Evolutionary conservation across 768 basidiomycete genomes (phyloP).

Genomic region (Rhizopogon roseolus): DNA sequence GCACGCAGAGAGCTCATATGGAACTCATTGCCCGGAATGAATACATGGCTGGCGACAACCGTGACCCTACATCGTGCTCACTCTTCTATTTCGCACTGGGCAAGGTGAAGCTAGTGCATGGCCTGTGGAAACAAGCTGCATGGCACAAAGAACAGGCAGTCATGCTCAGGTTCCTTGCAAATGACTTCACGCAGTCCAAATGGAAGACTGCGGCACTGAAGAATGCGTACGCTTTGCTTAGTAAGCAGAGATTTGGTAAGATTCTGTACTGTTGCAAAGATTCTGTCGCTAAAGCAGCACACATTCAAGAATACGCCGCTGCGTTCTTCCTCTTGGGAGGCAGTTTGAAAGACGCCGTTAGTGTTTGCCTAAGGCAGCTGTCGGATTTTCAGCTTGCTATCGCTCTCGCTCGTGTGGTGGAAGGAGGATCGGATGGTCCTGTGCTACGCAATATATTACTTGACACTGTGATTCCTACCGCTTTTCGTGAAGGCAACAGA

Average conservation of each 20-base stretch:
- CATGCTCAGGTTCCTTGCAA: slow-evolving; percentile 90
- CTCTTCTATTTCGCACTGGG: slow-evolving; percentile 94
- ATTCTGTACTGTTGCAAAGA: slow-evolving; percentile 1
- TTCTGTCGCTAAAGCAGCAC: slow-evolving; percentile 3
- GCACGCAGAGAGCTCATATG: slow-evolving; percentile 67
- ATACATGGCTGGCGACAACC: slow-evolving; percentile 81
- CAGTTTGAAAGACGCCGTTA: slow-evolving; percentile 85
- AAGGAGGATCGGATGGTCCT: slow-evolving; percentile 78
- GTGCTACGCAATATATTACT: slow-evolving; percentile 66
- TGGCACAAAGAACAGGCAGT: slow-evolving; percentile 87
- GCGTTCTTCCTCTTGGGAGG: slow-evolving; percentile 95
- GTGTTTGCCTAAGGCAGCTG: slow-evolving; percentile 83
- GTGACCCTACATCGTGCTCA: slow-evolving; percentile 87
- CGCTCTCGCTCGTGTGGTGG: slow-evolving; percentile 79
- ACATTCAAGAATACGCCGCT: slow-evolving; percentile 82
- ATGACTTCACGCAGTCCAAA: slow-evolving; percentile 78
- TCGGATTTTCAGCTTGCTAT: slow-evolving; percentile 89
- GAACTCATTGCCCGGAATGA: slow-evolving; percentile 90
- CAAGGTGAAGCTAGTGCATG: slow-evolving; percentile 88
- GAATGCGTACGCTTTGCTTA: slow-evolving; percentile 89
- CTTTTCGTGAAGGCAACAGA: slow-evolving; percentile 83
- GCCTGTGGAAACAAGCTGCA: slow-evolving; percentile 91
- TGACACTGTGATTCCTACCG: slow-evolving; percentile 74
- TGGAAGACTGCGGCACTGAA: slow-evolving; percentile 95
- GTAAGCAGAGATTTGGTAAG: slow-evolving; percentile 90